These are phyloP conservation scores for Colletotrichum phormii DNA, from an alignment of 2,329 filamentous ascomycete genomes.

Conservation along the genomic window DNA sequence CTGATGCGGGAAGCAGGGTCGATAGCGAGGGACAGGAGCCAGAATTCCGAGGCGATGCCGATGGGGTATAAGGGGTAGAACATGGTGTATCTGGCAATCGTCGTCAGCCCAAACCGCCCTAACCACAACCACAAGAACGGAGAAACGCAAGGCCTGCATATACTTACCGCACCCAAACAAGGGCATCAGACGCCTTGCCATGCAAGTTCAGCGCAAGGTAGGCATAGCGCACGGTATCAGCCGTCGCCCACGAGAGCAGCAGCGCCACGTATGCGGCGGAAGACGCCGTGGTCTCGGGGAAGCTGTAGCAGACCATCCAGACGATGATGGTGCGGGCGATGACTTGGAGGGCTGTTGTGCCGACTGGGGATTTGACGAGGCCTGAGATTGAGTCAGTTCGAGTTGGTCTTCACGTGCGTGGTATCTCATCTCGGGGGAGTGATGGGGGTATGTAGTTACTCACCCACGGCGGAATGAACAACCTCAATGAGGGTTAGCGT, in stretches of 20 bases:
- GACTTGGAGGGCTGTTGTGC: conserved; percentile 92
- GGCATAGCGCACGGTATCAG: conserved; percentile 91
- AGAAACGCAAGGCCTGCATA: too few species aligned
- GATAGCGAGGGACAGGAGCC: conserved; percentile 79
- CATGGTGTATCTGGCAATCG: conserved; percentile 73
- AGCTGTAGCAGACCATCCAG: conserved; percentile 83
- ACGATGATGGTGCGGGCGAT: conserved; percentile 87
- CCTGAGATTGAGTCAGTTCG: conserved; percentile 59
- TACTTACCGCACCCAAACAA: conserved; percentile 77
- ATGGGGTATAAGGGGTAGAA: conserved; percentile 94
- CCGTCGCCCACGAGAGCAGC: conserved; percentile 88
- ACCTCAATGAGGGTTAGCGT: conserved; percentile 86
- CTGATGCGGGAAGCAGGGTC: conserved; percentile 63
- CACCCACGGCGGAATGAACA: conserved; percentile 82
- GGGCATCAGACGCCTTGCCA: conserved; percentile 69
- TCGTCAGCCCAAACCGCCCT: too few species aligned
- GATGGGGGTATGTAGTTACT: conserved; percentile 39
- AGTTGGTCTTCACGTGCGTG: not conserved
- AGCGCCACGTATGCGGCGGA: conserved; percentile 75
- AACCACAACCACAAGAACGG: too few species aligned
- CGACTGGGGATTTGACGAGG: conserved; percentile 84
- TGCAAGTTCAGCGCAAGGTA: conserved; percentile 85
- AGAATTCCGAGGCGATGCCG: conserved; percentile 89
- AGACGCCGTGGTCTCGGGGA: conserved; percentile 71
- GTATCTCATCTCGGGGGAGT: too few species aligned